phyloP scores from a whole-genome alignment of 2,329 filamentous ascomycete species.

The Colletotrichum horii region DNA sequence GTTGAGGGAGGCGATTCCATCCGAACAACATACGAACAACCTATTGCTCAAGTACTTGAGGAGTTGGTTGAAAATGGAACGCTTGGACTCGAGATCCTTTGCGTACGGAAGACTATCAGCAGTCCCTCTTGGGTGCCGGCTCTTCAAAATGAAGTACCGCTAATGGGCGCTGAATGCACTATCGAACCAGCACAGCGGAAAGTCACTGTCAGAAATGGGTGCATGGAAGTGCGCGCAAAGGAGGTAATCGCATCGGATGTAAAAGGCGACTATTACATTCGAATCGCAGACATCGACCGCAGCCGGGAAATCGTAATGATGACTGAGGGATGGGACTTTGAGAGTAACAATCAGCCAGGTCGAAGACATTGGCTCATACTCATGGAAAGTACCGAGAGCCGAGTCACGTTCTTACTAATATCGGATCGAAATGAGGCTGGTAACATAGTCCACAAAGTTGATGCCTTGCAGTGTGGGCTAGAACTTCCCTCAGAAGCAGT shows the following conservation, averaged over 20 bases:
- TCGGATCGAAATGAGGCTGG: background rate
- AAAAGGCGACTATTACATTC: background rate
- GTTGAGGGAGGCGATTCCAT: background rate
- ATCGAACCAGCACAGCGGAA: background rate
- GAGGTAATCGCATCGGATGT: background rate
- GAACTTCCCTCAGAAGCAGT: background rate
- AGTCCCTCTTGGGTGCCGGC: background rate
- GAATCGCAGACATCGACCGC: background rate
- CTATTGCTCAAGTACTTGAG: background rate
- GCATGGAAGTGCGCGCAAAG: background rate
- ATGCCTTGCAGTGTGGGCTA: background rate
- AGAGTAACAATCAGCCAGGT: background rate
- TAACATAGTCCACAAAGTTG: background rate
- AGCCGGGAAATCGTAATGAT: background rate
- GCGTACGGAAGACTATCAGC: background rate
- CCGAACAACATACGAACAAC: background rate
- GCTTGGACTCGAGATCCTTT: background rate
- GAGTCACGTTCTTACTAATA: background rate
- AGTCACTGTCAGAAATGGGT: background rate
- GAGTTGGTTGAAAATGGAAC: background rate
- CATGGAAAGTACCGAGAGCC: background rate
- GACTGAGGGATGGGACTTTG: background rate
- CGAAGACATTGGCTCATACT: background rate
- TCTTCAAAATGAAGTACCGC: background rate
- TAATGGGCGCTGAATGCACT: background rate